Conservation (phyloP, 345 rosid genomes). For the Excoecaria agallocha region DNA sequence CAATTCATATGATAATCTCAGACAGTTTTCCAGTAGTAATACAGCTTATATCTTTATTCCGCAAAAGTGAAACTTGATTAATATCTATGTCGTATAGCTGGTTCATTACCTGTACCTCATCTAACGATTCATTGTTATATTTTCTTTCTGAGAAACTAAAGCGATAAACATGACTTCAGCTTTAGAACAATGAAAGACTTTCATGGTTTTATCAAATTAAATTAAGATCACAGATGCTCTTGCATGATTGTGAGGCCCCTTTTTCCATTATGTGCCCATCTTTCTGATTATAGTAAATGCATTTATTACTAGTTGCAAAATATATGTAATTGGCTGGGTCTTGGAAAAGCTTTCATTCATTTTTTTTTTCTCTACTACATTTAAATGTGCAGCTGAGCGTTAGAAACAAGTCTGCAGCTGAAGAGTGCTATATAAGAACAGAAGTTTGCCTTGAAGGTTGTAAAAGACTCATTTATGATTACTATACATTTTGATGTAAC, state of each 20-base stretch:
- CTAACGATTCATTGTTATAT: constrained; percentile 1
- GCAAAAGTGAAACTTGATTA: background rate
- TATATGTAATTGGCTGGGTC: constrained; percentile 11
- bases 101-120: constrained; percentile 1
- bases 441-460: constrained; percentile 96
- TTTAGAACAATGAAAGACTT: background rate
- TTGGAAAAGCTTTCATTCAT: constrained; percentile 11
- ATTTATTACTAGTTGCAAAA: constrained; percentile 13
- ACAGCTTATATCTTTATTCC: background rate
- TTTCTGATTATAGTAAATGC: constrained; percentile 4
- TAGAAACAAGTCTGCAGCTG: constrained; percentile 93
- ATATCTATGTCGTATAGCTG: background rate
- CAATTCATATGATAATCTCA: background rate
- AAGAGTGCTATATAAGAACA: constrained; percentile 83
- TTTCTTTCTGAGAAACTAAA: background rate
- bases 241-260: background rate
- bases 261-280: background rate
- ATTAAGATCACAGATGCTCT: background rate
- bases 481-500: constrained; percentile 5
- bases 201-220: background rate
- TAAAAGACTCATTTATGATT: constrained; percentile 10
- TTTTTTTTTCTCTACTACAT: constrained; percentile 18
- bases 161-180: background rate
- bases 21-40: background rate
- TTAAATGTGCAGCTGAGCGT: constrained; percentile 68